Evolutionary conservation across 192 early-diverging fungal genomes (phyloP), one percentile per base, ranked within the genome.

Genomic region (Coemansia sp.): DNA sequence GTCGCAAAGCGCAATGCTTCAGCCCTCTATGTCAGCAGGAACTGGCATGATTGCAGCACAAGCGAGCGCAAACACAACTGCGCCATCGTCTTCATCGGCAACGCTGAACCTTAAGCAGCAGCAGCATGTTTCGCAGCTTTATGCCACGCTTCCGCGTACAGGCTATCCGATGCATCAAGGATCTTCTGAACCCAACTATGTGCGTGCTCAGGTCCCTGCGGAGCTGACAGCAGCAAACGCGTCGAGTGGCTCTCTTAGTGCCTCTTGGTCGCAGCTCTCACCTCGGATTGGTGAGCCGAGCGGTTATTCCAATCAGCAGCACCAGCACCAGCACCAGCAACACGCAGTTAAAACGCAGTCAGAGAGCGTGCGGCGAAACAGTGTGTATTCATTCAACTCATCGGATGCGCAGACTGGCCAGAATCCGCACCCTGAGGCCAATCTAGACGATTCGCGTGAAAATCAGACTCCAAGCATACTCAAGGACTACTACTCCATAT

Each of bases 91-190:
- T 33, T 36, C 34, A 5, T 32, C 59, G 53, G 11, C 55, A 29
- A 34, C 35, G 20, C 65, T 61, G 40, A 43, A 49, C 3, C 58
- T 46, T 23, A 62, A 66, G 46, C 69, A 71, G 40, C 62, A 72
- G 41, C 50, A 60, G 33, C 55, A 57, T 6, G 15, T 36, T 57
- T 57, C 55, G 17, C 55, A 57, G 55, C 10, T 57, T 57, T 74
- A 73, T 42, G 76, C 67, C 4, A 74, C 76, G 6, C 50, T 79
- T 42, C 65, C 76, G 25, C 71, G 76, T 6, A 35, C 76, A 19
- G 62, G 49, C 42, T 57, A 57, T 7, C 55, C 9, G 9, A 36
- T n/a, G 15, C 55, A 36, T 3, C 66, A 61, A 7, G 62, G 66
- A 32, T 43, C 63, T 35, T 6, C 40, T 13, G 55, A 57, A n/a